Evolutionary conservation across 177 flowering plant species (phyloP), one percentile per base, ranked within the genome.

Genomic region (Vitis hybrid): DNA sequence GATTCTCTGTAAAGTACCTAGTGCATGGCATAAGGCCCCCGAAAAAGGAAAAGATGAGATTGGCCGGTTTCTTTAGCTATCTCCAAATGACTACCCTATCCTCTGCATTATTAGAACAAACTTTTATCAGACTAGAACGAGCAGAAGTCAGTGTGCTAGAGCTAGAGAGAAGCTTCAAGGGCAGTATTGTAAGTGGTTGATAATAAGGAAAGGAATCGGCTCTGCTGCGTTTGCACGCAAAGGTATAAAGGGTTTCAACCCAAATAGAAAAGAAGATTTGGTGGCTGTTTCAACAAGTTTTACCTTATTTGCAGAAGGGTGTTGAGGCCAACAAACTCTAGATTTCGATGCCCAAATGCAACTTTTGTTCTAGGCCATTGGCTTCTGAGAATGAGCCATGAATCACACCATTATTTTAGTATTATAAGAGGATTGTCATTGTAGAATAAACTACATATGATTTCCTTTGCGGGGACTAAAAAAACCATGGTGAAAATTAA

Each of bases 191-290:
- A 54, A 73, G 62, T 73, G 49, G 65, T 17, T 18, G 11, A 53
- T 15, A 9, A 3, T 1, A 47, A 9, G 59, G 51, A 24, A 22
- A 73, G 61, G 81, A 78, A 78, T 78, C 78, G 11, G 15, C 63
- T 38, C 68, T 17, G 73, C 78, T 78, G 73, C 8, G 22, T 68
- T 24, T 62, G 31, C 38, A 78, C 75, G 81, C 78, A 78, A 75
- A 72, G 81, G 67, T 28, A 56, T 4, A 64, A 6, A 49, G 28
- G 31, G 49, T 52, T 47, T 51, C 47, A 38, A 5, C 47, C 47
- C 53, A 67, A 57, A 56, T n/a, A 56, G 47, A 50, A 55, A 22
- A 66, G 28, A 22, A 50, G 14, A 8, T n/a, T 6, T 31, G 47
- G 47, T 38, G 47, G 47, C 47, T 38, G 47, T 8, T 5, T 38